A percentile compares a stretch with the other conserved stretches of the same genome.
Conservation (phyloP, 192 early-diverging fungal species). For the Podila horticola region DNA sequence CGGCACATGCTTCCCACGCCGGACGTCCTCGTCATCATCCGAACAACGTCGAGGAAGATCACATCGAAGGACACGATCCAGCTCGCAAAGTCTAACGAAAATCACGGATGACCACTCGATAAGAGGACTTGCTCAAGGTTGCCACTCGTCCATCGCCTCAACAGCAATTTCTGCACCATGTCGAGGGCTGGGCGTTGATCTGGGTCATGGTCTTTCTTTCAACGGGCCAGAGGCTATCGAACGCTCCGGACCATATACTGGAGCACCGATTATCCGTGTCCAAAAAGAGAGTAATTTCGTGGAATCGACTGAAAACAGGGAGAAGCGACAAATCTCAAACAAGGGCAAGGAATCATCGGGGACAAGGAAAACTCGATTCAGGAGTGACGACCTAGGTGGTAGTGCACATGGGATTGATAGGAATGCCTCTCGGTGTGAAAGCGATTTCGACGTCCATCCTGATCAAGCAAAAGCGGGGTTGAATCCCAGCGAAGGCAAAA, state of each 20-base stretch:
- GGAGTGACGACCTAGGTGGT: not conserved
- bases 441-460: not conserved
- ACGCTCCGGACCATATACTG: no score
- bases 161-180: no score
- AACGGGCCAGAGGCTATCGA: no score
- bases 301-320: not conserved
- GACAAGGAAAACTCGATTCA: not conserved
- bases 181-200: no score
- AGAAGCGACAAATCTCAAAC: not conserved
- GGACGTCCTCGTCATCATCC: not conserved
- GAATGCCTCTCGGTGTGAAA: not conserved
- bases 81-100: not conserved
- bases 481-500: not conserved
- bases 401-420: not conserved
- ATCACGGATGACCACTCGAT: not conserved
- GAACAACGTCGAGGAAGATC: no score
- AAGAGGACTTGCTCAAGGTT: not conserved
- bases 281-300: no score
- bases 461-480: not conserved
- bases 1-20: constrained; percentile 9
- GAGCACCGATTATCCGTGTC: no score
- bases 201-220: no score
- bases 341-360: not conserved
- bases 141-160: no score
- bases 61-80: not conserved